These are phyloP conservation scores for Nemania sp. DNA, from an alignment of 2,329 filamentous ascomycete species.

Conservation along the genomic window DNA sequence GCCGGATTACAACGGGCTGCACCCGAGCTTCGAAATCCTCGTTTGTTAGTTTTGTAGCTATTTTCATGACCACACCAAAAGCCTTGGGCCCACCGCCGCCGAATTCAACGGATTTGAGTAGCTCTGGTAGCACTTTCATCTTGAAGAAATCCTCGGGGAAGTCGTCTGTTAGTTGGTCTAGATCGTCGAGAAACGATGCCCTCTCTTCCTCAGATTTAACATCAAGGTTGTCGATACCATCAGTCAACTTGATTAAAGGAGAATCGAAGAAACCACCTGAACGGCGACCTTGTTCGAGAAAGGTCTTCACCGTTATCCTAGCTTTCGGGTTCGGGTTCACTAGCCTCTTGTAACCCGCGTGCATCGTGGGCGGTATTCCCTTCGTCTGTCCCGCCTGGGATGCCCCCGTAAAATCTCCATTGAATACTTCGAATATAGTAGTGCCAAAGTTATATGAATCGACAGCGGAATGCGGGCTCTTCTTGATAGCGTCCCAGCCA, in stretches of 20 bases:
- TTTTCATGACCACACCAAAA: constrained; percentile 88
- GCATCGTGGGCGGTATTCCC: constrained; percentile 87
- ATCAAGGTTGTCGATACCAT: constrained; percentile 92
- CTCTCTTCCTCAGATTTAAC: constrained; percentile 87
- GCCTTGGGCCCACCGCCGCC: constrained; percentile 95
- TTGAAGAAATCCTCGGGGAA: constrained; percentile 99
- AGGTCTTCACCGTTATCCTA: constrained; percentile 83
- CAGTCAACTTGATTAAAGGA: constrained; percentile 88
- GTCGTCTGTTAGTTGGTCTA: constrained; percentile 89
- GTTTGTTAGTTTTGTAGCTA: constrained; percentile 84
- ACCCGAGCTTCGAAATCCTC: constrained; percentile 91
- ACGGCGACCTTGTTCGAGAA: constrained; percentile 88
- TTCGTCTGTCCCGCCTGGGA: constrained; percentile 90
- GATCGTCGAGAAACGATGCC: constrained; percentile 86
- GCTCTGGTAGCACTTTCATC: constrained; percentile 92
- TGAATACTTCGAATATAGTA: constrained; percentile 91
- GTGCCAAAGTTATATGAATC: constrained; percentile 90
- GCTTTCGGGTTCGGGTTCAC: constrained; percentile 91
- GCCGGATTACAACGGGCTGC: constrained; percentile 84
- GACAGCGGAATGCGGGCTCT: constrained; percentile 81
- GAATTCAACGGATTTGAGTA: constrained; percentile 99
- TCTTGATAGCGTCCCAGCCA: constrained; percentile 93
- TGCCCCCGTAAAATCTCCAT: constrained; percentile 79
- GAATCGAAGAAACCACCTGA: constrained; percentile 92
- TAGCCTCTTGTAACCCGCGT: constrained; percentile 89